These are phyloP conservation scores for Daedalea quercina DNA, from an alignment of 768 basidiomycete genomes.

Conservation along the genomic window DNA sequence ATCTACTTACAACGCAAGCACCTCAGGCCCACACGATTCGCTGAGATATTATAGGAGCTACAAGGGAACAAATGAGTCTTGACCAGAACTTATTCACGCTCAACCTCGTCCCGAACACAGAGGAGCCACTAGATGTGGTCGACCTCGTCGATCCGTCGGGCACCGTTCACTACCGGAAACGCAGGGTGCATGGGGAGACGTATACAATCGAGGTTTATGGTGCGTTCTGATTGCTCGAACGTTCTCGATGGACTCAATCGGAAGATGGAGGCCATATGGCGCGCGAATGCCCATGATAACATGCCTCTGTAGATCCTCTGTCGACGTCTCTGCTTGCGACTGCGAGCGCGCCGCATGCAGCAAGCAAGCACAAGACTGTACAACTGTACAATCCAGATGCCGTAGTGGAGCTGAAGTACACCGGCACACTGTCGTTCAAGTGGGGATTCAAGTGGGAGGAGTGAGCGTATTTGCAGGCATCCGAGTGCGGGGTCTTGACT, in stretches of 20 bases:
- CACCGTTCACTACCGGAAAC: slow-evolving; percentile 65
- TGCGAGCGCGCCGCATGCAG: slow-evolving; percentile 54
- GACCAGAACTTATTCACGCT: slow-evolving; percentile 87
- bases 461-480: slow-evolving; percentile 35
- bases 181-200: slow-evolving; percentile 42
- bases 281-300: background rate
- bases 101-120: slow-evolving; percentile 49
- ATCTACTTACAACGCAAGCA: no score
- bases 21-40: no score
- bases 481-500: background rate
- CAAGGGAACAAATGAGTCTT: slow-evolving; percentile 51
- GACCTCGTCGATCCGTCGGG: slow-evolving; percentile 68
- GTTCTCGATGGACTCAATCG: background rate
- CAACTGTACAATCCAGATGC: slow-evolving; percentile 71
- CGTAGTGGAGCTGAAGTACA: slow-evolving; percentile 65
- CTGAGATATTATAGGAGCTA: background rate
- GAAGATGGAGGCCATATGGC: background rate
- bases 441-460: slow-evolving; percentile 84
- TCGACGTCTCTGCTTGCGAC: slow-evolving; percentile 67
- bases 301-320: slow-evolving; percentile 48
- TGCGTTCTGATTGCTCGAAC: slow-evolving; percentile 27
- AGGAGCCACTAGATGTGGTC: slow-evolving; percentile 51
- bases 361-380: slow-evolving; percentile 67
- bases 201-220: slow-evolving; percentile 69
- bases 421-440: slow-evolving; percentile 65